Percentiles rank a stretch among this genome's conserved stretches.
Evolutionary conservation across 139 green algal species (phyloP).

Genomic region (Tetradesmus obliquus): DNA sequence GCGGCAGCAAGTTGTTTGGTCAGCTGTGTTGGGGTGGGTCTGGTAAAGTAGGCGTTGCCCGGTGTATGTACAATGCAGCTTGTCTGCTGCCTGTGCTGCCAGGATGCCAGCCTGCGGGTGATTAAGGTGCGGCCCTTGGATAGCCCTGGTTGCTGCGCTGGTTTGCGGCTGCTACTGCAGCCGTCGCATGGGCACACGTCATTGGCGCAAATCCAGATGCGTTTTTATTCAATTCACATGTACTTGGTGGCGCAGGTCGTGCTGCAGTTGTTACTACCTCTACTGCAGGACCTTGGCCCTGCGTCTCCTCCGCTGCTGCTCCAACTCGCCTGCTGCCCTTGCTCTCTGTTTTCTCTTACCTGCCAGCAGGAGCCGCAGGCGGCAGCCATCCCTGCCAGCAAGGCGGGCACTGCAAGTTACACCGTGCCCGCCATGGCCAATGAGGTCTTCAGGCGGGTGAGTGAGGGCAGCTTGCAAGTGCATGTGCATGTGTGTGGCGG

Average conservation of each 20-base stretch:
- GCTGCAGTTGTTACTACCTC: not conserved
- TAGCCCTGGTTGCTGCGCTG: too few species aligned
- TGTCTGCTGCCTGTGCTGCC: not conserved
- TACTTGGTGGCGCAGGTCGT: not conserved
- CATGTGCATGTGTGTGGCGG: not conserved
- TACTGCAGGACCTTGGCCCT: too few species aligned
- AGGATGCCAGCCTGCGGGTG: constrained; percentile 5
- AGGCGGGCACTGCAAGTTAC: constrained; percentile 37
- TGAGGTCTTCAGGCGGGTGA: constrained; percentile 43
- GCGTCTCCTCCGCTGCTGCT: too few species aligned
- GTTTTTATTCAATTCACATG: too few species aligned
- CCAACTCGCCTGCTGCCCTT: not conserved
- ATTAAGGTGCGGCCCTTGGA: not conserved
- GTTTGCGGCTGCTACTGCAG: too few species aligned
- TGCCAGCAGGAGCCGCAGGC: constrained; percentile 13
- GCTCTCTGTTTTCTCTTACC: not conserved
- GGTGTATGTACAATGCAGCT: too few species aligned
- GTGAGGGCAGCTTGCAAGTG: not conserved
- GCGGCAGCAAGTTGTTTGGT: not conserved
- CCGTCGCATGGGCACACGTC: too few species aligned
- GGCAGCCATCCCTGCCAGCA: not conserved
- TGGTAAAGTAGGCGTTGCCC: not conserved
- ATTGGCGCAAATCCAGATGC: too few species aligned
- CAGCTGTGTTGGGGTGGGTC: too few species aligned
- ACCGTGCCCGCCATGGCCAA: constrained; percentile 27